phyloP scores from a whole-genome alignment of 352 stramenopile species.

The Pythium phragmiticola region DNA sequence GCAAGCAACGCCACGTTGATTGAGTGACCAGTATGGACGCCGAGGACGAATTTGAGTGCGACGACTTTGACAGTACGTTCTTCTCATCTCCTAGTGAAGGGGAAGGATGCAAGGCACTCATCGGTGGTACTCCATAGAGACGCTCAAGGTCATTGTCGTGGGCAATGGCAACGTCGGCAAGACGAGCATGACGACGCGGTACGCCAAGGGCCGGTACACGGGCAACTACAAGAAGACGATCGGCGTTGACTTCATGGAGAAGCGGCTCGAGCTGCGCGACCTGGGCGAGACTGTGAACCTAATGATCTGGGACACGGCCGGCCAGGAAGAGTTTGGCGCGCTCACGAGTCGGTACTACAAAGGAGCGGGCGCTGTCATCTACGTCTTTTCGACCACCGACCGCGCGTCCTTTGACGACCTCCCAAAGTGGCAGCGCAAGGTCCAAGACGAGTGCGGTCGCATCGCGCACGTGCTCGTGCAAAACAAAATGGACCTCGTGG shows the following conservation, averaged over 20 bases:
- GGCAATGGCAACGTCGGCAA: slow-evolving; percentile 86
- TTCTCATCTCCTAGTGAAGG: not conserved
- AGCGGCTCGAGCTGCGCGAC: slow-evolving; percentile 64
- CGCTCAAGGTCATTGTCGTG: slow-evolving; percentile 80
- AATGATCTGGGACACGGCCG: slow-evolving; percentile 84
- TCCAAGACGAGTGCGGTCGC: slow-evolving; percentile 62
- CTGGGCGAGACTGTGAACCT: slow-evolving; percentile 62
- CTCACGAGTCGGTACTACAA: slow-evolving; percentile 83
- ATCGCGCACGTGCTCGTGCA: slow-evolving; percentile 72
- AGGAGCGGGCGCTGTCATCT: slow-evolving; percentile 64
- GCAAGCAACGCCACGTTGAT: not conserved
- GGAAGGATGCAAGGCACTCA: not conserved
- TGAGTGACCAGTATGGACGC: slow-evolving; percentile 31
- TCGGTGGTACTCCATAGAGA: slow-evolving; percentile 36
- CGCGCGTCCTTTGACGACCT: slow-evolving; percentile 70
- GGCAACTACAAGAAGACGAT: slow-evolving; percentile 87
- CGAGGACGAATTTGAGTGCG: slow-evolving; percentile 48
- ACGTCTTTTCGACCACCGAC: slow-evolving; percentile 76
- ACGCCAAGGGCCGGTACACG: slow-evolving; percentile 76
- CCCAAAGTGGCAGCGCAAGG: slow-evolving; percentile 69
- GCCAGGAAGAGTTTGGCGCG: slow-evolving; percentile 80
- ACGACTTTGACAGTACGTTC: slow-evolving; percentile 72
- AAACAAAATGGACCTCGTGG: slow-evolving; percentile 74
- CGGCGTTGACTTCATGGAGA: slow-evolving; percentile 84
- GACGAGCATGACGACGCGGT: slow-evolving; percentile 78